phyloP scores from a whole-genome alignment of 225 moss, liverwort and hornwort species.

The Rhytidiadelphus loreus region DNA sequence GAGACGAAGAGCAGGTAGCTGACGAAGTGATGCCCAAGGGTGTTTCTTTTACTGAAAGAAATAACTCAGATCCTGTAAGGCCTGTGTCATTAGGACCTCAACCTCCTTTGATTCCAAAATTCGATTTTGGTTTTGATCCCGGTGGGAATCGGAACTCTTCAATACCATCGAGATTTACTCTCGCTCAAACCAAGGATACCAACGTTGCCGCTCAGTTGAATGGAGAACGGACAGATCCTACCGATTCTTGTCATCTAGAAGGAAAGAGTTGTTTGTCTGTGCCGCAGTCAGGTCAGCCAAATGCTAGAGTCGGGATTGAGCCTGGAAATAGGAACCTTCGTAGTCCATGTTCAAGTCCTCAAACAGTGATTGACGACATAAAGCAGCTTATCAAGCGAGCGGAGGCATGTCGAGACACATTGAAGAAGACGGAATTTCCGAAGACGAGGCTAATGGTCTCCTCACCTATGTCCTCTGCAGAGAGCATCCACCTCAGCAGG shows the following conservation, averaged over 20 bases:
- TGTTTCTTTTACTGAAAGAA: neutral
- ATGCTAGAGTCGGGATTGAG: neutral
- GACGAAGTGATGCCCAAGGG: neutral
- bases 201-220: neutral
- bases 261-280: neutral
- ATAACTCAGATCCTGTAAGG: neutral
- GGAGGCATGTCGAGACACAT: conserved; percentile 18
- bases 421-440: neutral
- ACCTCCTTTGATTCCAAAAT: neutral
- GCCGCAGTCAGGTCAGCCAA: neutral
- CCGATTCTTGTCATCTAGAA: neutral
- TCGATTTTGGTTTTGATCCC: conserved; percentile 4
- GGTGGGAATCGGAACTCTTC: neutral
- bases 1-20: neutral
- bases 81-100: neutral
- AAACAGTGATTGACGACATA: conserved; percentile 10
- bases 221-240: neutral
- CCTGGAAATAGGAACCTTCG: neutral
- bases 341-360: neutral
- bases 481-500: neutral
- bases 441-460: neutral
- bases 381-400: conserved; percentile 19
- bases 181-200: neutral
- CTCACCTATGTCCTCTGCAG: neutral
- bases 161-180: neutral